Evolutionary conservation across 2,329 filamentous ascomycete species (phyloP), one percentile per base, ranked within the genome.

Genomic region (Bipolaris cookei): DNA sequence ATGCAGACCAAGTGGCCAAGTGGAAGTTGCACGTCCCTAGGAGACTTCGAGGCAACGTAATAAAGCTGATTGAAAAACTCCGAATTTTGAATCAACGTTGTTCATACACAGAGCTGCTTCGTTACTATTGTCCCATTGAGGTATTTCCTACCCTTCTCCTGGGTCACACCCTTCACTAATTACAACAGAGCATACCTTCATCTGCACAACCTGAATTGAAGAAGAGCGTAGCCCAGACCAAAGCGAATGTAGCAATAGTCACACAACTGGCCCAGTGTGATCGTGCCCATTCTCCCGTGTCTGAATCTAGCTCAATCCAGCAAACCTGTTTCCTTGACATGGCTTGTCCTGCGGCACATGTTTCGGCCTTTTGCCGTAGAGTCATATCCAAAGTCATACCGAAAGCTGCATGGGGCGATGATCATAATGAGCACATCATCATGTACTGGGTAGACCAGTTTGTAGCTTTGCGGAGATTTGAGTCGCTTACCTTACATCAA

Each of bases 341-440:
- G 64, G 89, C 92, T 1, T 91, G 87, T 14, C 84, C 90, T 0
- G 63, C 79, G 3, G 79, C 86, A 1, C 83, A 86, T 45, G 90
- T 98, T 2, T 96, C 93, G 3, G 89, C 91, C 0, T 98, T 96
- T 70, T 97, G 92, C 73, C 90, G 89, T 69, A 89, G 91, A 2
- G 88, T 89, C 0, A 71, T 97, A 28, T 80, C 80, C 18, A 90
- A 84, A 56, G 79, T 97, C 14, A 83, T 99, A 25, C 94, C 94
- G 0, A 79, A 82, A 41, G 84, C 81, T 2, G 89, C 97, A 55
- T 96, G 90, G 87, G 92, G 93, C 0, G 64, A 72, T 16, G 84
- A 83, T 1, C 78, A 84, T 47, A 97, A 97, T 78, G 83, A 85
- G 59, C 71, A 73, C 0, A 68, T 78, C 0, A 76, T 97, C 32